phyloP scores from a whole-genome alignment of 768 basidiomycete genomes.

The Hericium erinaceus region DNA sequence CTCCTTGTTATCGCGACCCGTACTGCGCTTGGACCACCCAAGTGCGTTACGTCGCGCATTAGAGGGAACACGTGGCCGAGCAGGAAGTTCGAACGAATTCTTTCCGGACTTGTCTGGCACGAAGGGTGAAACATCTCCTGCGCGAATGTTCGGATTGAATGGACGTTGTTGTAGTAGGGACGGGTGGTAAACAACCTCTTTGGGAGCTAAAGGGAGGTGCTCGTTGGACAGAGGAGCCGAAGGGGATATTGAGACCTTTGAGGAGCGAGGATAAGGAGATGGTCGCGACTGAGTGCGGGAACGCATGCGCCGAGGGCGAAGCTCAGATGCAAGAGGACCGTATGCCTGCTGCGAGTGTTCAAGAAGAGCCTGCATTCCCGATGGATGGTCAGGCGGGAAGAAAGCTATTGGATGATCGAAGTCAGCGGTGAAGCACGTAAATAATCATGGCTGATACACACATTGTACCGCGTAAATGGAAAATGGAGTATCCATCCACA shows the following conservation, averaged over 20 bases:
- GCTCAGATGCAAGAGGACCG: conserved; percentile 64
- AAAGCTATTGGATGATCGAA: conserved; percentile 34
- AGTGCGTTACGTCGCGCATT: conserved; percentile 46
- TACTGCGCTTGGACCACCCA: conserved; percentile 58
- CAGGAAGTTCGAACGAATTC: conserved; percentile 19
- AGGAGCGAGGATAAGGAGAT: conserved; percentile 56
- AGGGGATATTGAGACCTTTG: conserved; percentile 36
- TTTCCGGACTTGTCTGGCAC: conserved; percentile 23
- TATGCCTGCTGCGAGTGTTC: conserved; percentile 66
- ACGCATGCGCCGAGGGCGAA: conserved; percentile 41
- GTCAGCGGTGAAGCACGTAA: not conserved
- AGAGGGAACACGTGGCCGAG: conserved; percentile 46
- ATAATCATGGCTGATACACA: conserved; percentile 27
- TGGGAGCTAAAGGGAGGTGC: conserved; percentile 21
- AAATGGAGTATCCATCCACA: conserved; percentile 65
- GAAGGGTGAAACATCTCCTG: conserved; percentile 27
- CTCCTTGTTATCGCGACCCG: conserved; percentile 36
- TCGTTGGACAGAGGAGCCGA: conserved; percentile 22
- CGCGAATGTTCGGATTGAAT: conserved; percentile 2
- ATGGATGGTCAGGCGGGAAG: conserved; percentile 53
- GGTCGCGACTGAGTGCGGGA: conserved; percentile 64
- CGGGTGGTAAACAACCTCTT: conserved; percentile 30
- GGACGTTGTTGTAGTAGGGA: conserved; percentile 7
- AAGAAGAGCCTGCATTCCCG: conserved; percentile 63
- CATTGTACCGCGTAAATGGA: conserved; percentile 67